Percentiles rank a stretch among this genome's conserved stretches.
Conservation (phyloP, 345 rosid genomes). For the Excoecaria agallocha region DNA sequence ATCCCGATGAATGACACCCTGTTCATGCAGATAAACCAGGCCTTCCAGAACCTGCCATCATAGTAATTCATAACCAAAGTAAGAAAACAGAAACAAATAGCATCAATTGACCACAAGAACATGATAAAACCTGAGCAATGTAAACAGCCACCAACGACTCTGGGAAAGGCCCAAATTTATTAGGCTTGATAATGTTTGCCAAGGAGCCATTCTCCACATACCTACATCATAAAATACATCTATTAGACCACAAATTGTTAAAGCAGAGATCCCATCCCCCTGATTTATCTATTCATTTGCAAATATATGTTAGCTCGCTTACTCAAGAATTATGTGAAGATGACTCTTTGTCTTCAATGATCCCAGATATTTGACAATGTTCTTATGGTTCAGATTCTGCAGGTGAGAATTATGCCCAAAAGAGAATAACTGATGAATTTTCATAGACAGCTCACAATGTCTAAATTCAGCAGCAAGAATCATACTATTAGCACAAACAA, state of each 20-base stretch:
- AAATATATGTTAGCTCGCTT: constrained; percentile 39
- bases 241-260: constrained; percentile 13
- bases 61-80: constrained; percentile 24
- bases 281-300: neutral
- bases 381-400: constrained; percentile 96
- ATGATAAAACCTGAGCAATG: constrained; percentile 89
- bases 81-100: constrained; percentile 7
- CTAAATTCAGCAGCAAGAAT: neutral
- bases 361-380: constrained; percentile 97
- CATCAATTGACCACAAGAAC: constrained; percentile 24
- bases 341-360: constrained; percentile 88
- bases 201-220: constrained; percentile 99
- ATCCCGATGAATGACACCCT: constrained; percentile 99
- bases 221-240: constrained; percentile 42
- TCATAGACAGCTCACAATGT: neutral
- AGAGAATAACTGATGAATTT: constrained; percentile 11
- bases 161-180: constrained; percentile 96
- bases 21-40: constrained; percentile 92
- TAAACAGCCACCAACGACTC: constrained; percentile 94
- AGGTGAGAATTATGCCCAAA: constrained; percentile 21
- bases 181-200: constrained; percentile 97
- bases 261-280: constrained; percentile 9
- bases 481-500: neutral
- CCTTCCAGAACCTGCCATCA: constrained; percentile 83
- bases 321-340: constrained; percentile 98